Base-by-base conservation (phyloP, 1,284 basidiomycete species). In the Volvariella surrecta region DNA sequence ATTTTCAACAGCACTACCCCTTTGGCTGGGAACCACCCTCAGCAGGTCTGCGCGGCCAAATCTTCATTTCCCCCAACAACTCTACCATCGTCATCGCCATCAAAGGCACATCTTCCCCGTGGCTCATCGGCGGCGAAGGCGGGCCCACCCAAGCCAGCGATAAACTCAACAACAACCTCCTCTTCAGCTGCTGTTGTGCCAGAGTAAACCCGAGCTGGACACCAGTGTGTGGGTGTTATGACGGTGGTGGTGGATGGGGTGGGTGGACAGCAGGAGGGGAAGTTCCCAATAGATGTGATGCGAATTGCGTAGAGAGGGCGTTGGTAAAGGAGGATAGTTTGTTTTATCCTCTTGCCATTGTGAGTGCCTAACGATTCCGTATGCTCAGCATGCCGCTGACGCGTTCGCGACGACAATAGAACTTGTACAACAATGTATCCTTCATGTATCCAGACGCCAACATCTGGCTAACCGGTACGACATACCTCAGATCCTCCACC, bases 131-230 rank as follows among this genome's bases (percentile, higher is more conserved):
- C 2, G 86, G 87, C 3, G 34, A 35, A 15, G 89, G 89, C 2
- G 89, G 76, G 2, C 73, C 76, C 3, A 77, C 76, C 3, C 66
- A 66, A 42, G 64, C 60, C 49, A 75, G 70, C 52, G 90, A 94
- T 67, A 92, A 90, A 66, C 65, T 82, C 37, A 94, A 93, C 54
- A 90, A 93, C 59, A 94, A 94, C 54, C 66, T 90, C 24, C 63
- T 93, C 16, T 93, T 93, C 64, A 90, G 88, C 1, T 94, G 90
- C 63, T 93, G 91, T 60, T 94, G 89, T 55, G 89, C 88, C 1
- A 71, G 84, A n/a, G 86, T 94, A 16, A 85, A 84, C 45, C 83
- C 86, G 47, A 84, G 87, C 0, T 93, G 89, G 90, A 67, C 74
- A 20, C 73, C 89, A 0, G 90, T 93, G 0, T 94, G 91, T 58